Percentiles rank a stretch among this genome's conserved stretches.
phyloP scores from a whole-genome alignment of 345 rosid genomes.

The Turritis glabra region DNA sequence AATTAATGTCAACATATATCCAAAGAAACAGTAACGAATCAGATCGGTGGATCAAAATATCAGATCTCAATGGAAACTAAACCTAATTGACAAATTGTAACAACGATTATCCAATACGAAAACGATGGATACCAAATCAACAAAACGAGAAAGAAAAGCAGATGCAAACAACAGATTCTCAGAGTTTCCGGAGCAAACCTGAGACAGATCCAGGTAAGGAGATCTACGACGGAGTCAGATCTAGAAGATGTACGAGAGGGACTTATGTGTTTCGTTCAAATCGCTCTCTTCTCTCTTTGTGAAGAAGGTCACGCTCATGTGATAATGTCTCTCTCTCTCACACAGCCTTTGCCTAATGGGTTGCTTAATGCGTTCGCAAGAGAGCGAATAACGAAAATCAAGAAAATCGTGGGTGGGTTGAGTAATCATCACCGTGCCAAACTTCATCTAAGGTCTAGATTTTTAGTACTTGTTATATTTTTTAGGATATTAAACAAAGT shows the following conservation, averaged over 20 bases:
- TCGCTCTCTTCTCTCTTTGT: too few relatives aligned
- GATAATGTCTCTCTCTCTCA: background rate
- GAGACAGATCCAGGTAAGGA: slow-evolving; percentile 28
- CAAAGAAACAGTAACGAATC: background rate
- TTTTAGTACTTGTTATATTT: too few relatives aligned
- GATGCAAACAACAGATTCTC: slow-evolving; percentile 22
- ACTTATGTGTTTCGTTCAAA: background rate
- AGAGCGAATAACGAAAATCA: slow-evolving; percentile 36
- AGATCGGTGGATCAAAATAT: slow-evolving; percentile 10
- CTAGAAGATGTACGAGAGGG: slow-evolving; percentile 10
- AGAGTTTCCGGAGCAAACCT: slow-evolving; percentile 27
- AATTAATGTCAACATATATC: too few relatives aligned
- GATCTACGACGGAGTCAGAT: slow-evolving; percentile 30
- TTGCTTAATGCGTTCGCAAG: slow-evolving; percentile 39
- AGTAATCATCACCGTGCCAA: slow-evolving; percentile 21
- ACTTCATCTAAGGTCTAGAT: too few relatives aligned
- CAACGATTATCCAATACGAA: slow-evolving; percentile 4
- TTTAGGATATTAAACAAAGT: too few relatives aligned
- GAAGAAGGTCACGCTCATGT: too few relatives aligned
- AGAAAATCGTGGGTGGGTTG: slow-evolving; percentile 33
- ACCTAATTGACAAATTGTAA: background rate
- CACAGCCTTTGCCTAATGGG: background rate
- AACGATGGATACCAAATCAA: background rate
- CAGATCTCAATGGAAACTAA: slow-evolving; percentile 26
- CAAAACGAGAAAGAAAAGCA: background rate